These are phyloP conservation scores for Termitomyces sp. DNA, from an alignment of 768 basidiomycete genomes.

Conservation along the genomic window DNA sequence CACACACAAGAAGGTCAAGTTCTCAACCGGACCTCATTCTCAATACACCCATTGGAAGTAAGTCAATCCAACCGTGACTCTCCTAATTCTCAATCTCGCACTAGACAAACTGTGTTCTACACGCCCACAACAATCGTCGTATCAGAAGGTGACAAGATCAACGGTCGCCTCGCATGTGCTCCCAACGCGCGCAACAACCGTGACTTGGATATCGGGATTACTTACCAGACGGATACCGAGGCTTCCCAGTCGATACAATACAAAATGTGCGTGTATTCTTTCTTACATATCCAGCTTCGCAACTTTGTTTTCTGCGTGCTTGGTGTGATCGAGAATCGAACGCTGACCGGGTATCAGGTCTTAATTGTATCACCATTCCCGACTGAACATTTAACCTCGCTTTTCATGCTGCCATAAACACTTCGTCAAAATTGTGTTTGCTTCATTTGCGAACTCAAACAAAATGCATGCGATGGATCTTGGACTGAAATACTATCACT, in stretches of 20 bases:
- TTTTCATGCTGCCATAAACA: neutral
- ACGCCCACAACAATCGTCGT: conserved; percentile 75
- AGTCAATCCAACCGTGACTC: conserved; percentile 23
- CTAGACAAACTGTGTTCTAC: conserved; percentile 96
- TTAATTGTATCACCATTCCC: conserved; percentile 35
- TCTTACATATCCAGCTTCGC: conserved; percentile 9
- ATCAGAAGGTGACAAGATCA: conserved; percentile 64
- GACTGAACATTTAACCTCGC: neutral
- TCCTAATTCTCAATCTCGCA: neutral
- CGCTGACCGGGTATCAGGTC: conserved; percentile 75
- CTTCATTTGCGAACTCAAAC: neutral
- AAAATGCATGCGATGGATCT: neutral
- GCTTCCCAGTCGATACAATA: conserved; percentile 49
- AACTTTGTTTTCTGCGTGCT: conserved; percentile 11
- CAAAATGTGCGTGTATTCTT: conserved; percentile 73
- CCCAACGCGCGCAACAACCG: conserved; percentile 93
- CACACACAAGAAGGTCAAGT: conserved; percentile 92
- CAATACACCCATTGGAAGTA: conserved; percentile 97
- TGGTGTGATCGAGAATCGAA: conserved; percentile 24
- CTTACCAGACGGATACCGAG: conserved; percentile 48
- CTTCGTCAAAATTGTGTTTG: neutral
- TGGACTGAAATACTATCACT: neutral
- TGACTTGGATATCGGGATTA: conserved; percentile 86
- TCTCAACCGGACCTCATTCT: conserved; percentile 97
- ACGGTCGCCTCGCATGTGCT: conserved; percentile 67